Percentiles rank a stretch among this genome's conserved stretches.
These are phyloP conservation scores for Colletotrichum sp. DNA, from an alignment of 2,329 filamentous ascomycete genomes.

Conservation along the genomic window DNA sequence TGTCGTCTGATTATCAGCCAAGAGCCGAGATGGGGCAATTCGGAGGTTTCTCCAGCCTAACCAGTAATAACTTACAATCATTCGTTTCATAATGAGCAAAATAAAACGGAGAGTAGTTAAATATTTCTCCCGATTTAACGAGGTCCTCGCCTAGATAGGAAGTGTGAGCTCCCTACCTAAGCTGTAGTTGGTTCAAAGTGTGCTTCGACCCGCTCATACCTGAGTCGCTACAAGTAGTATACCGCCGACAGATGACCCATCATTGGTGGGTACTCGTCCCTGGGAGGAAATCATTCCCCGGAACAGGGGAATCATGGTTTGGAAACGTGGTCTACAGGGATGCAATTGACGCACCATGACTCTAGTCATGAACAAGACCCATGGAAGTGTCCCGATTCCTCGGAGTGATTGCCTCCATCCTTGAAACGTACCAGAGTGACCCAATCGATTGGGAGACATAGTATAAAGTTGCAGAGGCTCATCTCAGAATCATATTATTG, in stretches of 20 bases:
- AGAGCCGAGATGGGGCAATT: not conserved
- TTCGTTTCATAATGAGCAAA: not conserved
- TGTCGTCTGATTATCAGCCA: not conserved
- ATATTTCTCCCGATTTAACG: not conserved
- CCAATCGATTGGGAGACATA: fast-evolving
- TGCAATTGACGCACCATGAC: not conserved
- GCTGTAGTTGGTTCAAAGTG: not conserved
- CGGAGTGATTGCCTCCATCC: not conserved
- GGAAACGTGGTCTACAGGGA: not conserved
- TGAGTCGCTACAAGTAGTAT: not conserved
- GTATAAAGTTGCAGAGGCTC: not conserved
- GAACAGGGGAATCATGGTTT: not conserved
- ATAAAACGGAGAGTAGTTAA: not conserved
- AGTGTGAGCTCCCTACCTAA: not conserved
- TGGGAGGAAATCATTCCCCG: not conserved
- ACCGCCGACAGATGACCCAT: no score
- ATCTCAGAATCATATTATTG: not conserved
- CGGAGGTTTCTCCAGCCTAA: not conserved
- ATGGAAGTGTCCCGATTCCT: not conserved
- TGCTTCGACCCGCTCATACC: not conserved
- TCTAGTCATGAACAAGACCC: not conserved
- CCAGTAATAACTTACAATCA: not conserved
- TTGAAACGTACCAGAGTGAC: not conserved
- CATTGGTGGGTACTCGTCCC: not conserved
- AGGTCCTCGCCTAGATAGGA: not conserved